These are phyloP conservation scores for Inga laurina DNA, from an alignment of 306 rosid genomes.

Conservation along the genomic window DNA sequence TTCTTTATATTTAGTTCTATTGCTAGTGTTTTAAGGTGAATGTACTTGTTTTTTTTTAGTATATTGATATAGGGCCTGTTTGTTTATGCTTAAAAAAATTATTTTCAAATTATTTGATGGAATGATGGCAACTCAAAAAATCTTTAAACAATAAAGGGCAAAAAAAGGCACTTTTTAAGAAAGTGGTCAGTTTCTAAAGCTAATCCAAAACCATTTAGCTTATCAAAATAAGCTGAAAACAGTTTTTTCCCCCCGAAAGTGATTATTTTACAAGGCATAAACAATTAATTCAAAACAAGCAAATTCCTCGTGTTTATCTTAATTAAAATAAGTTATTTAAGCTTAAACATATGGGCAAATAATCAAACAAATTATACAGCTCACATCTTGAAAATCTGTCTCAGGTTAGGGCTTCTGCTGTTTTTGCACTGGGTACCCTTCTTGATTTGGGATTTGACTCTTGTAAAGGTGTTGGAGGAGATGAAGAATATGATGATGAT, in stretches of 20 bases:
- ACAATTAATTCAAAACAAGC: neutral
- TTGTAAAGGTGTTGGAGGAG: slow-evolving; percentile 70
- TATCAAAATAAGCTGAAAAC: neutral
- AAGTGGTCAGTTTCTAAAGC: neutral
- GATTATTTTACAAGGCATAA: neutral
- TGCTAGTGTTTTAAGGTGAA: slow-evolving; percentile 4
- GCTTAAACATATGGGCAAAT: neutral
- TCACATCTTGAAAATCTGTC: slow-evolving; percentile 28
- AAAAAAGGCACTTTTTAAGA: neutral
- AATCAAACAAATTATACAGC: neutral
- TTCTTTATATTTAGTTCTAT: slow-evolving; percentile 23
- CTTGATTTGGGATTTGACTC: slow-evolving; percentile 82
- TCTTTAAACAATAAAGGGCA: neutral
- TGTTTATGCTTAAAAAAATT: neutral
- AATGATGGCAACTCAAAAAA: neutral
- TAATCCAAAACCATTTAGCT: neutral
- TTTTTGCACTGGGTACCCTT: slow-evolving; percentile 88
- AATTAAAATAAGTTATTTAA: neutral
- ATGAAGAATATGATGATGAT: slow-evolving; percentile 90
- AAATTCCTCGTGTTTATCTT: neutral
- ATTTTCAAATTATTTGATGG: neutral
- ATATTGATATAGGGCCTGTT: neutral
- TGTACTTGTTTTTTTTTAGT: neutral
- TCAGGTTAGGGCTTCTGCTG: slow-evolving; percentile 99
- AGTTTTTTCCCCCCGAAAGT: neutral